Base-by-base conservation (phyloP, 129 eudicot genomes). In the Oenanthe sinensis region DNA sequence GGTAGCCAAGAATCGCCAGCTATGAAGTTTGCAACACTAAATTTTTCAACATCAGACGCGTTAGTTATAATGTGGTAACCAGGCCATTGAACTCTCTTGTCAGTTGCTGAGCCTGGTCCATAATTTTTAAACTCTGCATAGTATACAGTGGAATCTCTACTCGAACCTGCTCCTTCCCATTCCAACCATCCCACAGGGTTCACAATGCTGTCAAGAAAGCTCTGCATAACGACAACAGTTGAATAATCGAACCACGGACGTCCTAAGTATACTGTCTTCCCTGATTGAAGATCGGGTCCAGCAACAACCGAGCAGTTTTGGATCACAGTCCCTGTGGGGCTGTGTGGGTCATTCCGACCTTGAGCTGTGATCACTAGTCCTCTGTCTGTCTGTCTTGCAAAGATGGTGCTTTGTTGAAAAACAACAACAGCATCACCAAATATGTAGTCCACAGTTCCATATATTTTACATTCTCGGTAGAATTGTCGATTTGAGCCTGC, bases 321-420 rank as follows among this genome's bases (percentile, higher is more conserved):
- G 1, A 71, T 37, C 0, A 40, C 43, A 20, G 15, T 71, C 28
- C 75, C 75, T 16, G 48, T 17, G 48, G n/a, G 11, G 15, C 40
- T 13, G 8, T 40, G 2, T 8, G 24, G 3, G 7, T 37, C 43
- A 0, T 24, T 16, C 15, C 28, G 26, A 40, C 33, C 75, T 40
- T 71, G 75, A 20, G 75, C 75, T 71, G 75, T 71, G 75, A 71
- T 20, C 13, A 71, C 22, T 71, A 40, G 28, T 20, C 75, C 75
- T 16, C 75, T 10, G 5, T 19, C 5, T 16, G 28, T 8, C 48
- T 44, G 19, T 6, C n/a, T 71, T 71, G 49, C 75, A 71, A 15
- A 71, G 12, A 71, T 71, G 28, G n/a, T 19, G 49, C 75, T 36
- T 17, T 71, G 5, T 40, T 40, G 75, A 71, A 24, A 62, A 62